A percentile compares a stretch with the other conserved stretches of the same genome.
phyloP scores from a whole-genome alignment of 2,329 filamentous ascomycete genomes.

The Monilinia polystroma region DNA sequence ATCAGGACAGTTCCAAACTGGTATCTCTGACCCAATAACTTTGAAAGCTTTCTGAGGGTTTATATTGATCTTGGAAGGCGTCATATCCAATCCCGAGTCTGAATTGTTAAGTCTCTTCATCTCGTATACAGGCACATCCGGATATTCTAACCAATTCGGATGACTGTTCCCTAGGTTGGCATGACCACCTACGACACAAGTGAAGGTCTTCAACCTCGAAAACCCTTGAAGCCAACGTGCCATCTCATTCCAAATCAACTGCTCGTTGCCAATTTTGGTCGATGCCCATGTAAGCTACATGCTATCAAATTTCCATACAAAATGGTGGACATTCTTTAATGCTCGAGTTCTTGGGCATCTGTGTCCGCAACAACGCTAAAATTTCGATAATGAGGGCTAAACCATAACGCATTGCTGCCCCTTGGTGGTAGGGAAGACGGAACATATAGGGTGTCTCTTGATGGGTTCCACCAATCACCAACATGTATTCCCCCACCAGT shows the following conservation, averaged over 20 bases:
- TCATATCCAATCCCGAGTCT: not conserved
- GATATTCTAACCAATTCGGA: not conserved
- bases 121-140: not conserved
- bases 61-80: not conserved
- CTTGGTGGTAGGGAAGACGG: not conserved
- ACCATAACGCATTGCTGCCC: not conserved
- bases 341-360: not conserved
- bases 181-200: not conserved
- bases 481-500: not conserved
- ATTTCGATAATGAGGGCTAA: not conserved
- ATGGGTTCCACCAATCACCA: not conserved
- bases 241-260: not conserved
- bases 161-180: not conserved
- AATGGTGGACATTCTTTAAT: not conserved
- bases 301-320: not conserved
- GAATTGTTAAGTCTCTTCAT: not conserved
- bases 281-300: not conserved
- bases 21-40: not conserved
- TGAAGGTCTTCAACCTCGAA: not conserved
- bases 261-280: too few relatives aligned
- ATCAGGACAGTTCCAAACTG: not conserved
- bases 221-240: too few relatives aligned
- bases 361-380: not conserved
- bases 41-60: not conserved
- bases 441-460: not conserved